Conservation (phyloP, 1,284 basidiomycete genomes). For the Ceraceosorus bombacis region DNA sequence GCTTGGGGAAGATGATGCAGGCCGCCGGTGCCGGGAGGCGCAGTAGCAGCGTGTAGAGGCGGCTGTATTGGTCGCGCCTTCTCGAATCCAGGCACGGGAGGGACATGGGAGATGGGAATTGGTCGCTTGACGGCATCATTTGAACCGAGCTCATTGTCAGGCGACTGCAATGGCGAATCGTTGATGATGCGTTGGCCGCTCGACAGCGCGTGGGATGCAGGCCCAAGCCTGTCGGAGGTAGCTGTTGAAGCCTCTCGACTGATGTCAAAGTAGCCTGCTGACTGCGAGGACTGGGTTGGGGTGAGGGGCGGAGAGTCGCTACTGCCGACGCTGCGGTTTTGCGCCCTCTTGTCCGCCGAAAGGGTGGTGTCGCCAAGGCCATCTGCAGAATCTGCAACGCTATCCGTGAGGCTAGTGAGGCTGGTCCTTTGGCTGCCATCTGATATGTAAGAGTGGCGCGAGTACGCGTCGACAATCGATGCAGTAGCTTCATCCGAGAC, state of each 20-base stretch:
- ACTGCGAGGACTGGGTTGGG: conserved; percentile 22
- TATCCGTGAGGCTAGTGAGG: conserved; percentile 27
- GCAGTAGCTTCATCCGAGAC: conserved; percentile 34
- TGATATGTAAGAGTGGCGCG: conserved; percentile 34
- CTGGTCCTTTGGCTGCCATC: conserved; percentile 35
- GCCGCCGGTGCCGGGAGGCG: conserved; percentile 18
- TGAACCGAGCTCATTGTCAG: neutral
- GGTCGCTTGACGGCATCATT: no score
- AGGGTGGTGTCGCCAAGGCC: neutral
- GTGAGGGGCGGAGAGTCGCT: conserved; percentile 22
- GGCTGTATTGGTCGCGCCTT: conserved; percentile 14
- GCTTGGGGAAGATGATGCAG: no score
- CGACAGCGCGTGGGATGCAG: neutral
- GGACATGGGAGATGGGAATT: conserved; percentile 6
- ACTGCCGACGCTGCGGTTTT: neutral
- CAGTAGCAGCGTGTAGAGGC: conserved; percentile 25
- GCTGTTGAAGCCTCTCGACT: neutral
- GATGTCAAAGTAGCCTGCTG: conserved; percentile 17
- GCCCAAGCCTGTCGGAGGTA: neutral
- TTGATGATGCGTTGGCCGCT: neutral
- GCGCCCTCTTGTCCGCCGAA: neutral
- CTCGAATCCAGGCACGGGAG: neutral
- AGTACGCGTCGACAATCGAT: conserved; percentile 36
- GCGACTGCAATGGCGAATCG: neutral
- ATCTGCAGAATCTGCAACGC: neutral